A percentile compares a stretch with the other conserved stretches of the same genome.
These are phyloP conservation scores for Apiospora koreana DNA, from an alignment of 2,329 filamentous ascomycete genomes.

Conservation along the genomic window DNA sequence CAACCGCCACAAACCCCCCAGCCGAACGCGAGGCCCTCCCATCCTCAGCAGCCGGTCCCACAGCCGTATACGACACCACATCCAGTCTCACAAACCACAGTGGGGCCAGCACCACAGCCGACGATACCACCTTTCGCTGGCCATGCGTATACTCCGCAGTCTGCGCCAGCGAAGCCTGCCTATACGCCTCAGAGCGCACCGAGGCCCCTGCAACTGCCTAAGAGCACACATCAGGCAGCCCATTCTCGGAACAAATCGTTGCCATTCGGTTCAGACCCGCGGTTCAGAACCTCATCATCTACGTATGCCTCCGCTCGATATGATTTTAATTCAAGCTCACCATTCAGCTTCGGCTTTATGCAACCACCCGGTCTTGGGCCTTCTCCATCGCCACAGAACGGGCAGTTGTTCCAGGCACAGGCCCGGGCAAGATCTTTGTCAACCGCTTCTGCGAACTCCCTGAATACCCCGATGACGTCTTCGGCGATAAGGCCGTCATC, in stretches of 20 bases:
- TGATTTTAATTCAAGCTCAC: slow-evolving; percentile 32
- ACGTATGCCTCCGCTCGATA: slow-evolving; percentile 33
- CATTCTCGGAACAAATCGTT: slow-evolving; percentile 31
- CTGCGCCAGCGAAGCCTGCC: slow-evolving; percentile 8
- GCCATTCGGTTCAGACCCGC: slow-evolving; percentile 31
- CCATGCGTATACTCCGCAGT: not conserved
- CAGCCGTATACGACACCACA: slow-evolving; percentile 14
- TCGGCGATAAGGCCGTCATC: slow-evolving; percentile 37
- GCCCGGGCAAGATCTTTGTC: slow-evolving; percentile 34
- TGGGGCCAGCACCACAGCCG: slow-evolving; percentile 18
- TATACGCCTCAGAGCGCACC: slow-evolving; percentile 5
- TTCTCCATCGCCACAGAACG: slow-evolving; percentile 35
- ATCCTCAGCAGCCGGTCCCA: slow-evolving; percentile 14
- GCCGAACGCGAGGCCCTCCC: slow-evolving; percentile 8
- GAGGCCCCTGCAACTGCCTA: not conserved
- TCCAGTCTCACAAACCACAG: not conserved
- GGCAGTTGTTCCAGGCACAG: slow-evolving; percentile 35
- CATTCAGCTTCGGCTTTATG: slow-evolving; percentile 35
- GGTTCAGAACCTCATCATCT: slow-evolving; percentile 33
- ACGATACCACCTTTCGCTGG: not conserved
- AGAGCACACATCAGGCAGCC: slow-evolving; percentile 12
- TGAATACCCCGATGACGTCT: slow-evolving; percentile 36
- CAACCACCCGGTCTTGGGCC: slow-evolving; percentile 34
- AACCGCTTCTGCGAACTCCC: slow-evolving; percentile 32
- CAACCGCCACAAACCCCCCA: slow-evolving; percentile 16